Evolutionary conservation across 2,329 filamentous ascomycete species (phyloP).

Genomic region (Phoma herbarum): DNA sequence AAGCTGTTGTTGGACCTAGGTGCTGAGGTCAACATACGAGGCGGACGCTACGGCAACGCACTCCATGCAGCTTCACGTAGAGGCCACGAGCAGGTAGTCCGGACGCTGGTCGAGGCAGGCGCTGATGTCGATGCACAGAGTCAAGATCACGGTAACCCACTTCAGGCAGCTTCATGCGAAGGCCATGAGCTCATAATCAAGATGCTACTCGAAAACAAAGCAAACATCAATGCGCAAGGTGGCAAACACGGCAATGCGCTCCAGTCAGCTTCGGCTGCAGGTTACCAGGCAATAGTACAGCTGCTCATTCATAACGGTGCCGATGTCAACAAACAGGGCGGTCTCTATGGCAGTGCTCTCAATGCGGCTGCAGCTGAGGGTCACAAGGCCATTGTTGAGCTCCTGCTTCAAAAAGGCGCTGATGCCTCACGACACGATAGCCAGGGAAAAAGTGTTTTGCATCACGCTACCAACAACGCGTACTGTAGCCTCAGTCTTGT

Average conservation of each 20-base stretch:
- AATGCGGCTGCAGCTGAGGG: too few species aligned
- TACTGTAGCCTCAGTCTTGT: constrained; percentile 7
- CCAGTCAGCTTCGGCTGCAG: too few species aligned
- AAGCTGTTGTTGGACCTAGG: constrained; percentile 24
- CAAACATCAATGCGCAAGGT: too few species aligned
- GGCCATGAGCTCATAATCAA: not conserved
- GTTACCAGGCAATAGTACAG: too few species aligned
- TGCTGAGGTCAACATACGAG: too few species aligned
- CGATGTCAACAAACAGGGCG: too few species aligned
- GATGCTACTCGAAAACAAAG: not conserved
- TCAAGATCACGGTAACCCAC: too few species aligned
- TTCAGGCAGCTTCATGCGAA: not conserved
- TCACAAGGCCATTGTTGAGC: not conserved
- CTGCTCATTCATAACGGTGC: too few species aligned
- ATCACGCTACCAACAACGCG: constrained; percentile 12
- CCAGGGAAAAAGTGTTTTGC: constrained; percentile 4
- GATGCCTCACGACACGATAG: not conserved
- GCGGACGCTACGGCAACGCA: not conserved
- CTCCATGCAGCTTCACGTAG: not conserved
- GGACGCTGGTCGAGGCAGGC: not conserved
- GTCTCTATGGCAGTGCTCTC: too few species aligned
- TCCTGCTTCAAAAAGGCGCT: not conserved
- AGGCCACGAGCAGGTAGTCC: not conserved
- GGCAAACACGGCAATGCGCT: too few species aligned
- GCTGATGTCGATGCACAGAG: not conserved